Percentiles rank a stretch among this genome's conserved stretches.
Evolutionary conservation across 495 filamentous ascomycete genomes (phyloP).

Genomic region (Aspergillus bertholletiae): DNA sequence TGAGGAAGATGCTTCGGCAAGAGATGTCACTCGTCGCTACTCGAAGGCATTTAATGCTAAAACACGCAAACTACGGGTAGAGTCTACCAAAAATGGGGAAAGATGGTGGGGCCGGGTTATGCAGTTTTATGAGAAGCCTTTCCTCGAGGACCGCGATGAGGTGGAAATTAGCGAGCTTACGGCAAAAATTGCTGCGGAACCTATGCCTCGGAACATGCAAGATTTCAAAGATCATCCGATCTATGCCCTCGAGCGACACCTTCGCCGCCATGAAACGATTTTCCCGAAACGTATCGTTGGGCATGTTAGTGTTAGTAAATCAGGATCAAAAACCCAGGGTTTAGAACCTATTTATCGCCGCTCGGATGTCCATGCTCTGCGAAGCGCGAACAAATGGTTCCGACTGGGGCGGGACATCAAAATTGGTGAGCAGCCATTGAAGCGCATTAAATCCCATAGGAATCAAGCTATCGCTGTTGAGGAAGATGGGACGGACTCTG

Average conservation of each 20-base stretch:
- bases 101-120: conserved; percentile 70
- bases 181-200: conserved; percentile 66
- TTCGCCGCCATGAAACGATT: conserved; percentile 79
- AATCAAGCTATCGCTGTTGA: conserved; percentile 35
- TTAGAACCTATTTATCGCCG: conserved; percentile 73
- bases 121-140: conserved; percentile 54
- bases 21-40: conserved; percentile 81
- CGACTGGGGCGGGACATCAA: conserved; percentile 75
- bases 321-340: conserved; percentile 47
- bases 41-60: conserved; percentile 83
- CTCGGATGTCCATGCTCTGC: conserved; percentile 69
- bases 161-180: conserved; percentile 76
- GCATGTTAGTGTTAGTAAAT: conserved; percentile 68
- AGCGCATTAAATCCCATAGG: conserved; percentile 53
- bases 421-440: conserved; percentile 70
- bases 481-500: conserved; percentile 42
- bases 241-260: conserved; percentile 83
- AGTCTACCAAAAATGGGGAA: conserved; percentile 60
- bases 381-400: conserved; percentile 83
- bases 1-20: conserved; percentile 67
- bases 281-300: conserved; percentile 69
- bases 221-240: conserved; percentile 93
- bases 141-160: conserved; percentile 65
- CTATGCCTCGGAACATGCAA: conserved; percentile 83
- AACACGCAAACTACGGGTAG: conserved; percentile 72